Conservation (phyloP, 2,329 filamentous ascomycete genomes). For the Scedosporium apiospermum region DNA sequence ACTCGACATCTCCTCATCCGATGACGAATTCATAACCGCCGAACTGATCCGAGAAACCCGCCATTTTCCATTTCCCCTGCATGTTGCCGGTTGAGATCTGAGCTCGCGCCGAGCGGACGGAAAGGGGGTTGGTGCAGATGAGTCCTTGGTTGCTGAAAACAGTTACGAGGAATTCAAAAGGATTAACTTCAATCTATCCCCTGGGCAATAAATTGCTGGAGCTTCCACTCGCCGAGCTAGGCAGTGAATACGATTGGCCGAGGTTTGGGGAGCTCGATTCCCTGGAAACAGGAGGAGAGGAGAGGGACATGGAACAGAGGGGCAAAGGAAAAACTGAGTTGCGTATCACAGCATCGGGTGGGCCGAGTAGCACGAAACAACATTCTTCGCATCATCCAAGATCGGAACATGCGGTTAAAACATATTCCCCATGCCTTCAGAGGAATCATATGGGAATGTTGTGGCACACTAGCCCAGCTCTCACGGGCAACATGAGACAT, state of each 20-base stretch:
- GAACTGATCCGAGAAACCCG: too few relatives aligned
- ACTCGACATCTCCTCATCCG: background rate
- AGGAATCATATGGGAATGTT: background rate
- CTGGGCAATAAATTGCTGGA: background rate
- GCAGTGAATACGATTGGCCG: background rate
- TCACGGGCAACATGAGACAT: background rate
- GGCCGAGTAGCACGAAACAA: background rate
- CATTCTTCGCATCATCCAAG: background rate
- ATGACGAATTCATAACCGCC: background rate
- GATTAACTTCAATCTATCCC: background rate
- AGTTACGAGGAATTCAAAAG: background rate
- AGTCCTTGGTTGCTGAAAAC: background rate
- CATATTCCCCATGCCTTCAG: background rate
- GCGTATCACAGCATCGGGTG: background rate
- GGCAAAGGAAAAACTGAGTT: background rate
- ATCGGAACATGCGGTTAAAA: background rate
- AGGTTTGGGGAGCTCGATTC: background rate
- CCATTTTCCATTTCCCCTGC: too few relatives aligned
- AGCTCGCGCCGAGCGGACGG: too few relatives aligned
- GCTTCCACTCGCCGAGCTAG: background rate
- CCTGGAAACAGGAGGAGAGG: background rate
- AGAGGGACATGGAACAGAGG: background rate
- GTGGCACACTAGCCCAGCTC: background rate
- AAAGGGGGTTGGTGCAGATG: background rate
- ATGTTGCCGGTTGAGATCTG: too few relatives aligned